These are phyloP conservation scores for Alternaria atra DNA, from an alignment of 2,329 filamentous ascomycete genomes.

Conservation along the genomic window DNA sequence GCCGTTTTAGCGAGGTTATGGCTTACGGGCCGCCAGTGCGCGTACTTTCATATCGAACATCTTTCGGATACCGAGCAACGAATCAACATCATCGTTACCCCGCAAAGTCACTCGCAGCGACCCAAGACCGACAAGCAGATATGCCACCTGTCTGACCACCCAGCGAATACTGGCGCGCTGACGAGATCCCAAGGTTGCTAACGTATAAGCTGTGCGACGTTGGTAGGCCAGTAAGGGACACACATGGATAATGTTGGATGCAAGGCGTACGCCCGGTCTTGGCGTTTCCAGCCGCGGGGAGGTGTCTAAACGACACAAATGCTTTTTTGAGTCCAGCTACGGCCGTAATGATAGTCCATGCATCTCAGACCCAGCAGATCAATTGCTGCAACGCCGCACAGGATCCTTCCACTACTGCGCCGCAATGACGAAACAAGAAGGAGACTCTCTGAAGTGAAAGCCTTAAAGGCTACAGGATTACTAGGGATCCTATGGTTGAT, in stretches of 20 bases:
- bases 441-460: neutral
- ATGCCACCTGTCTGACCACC: slow-evolving; percentile 1
- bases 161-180: neutral
- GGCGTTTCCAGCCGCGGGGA: neutral
- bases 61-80: neutral
- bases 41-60: slow-evolving; percentile 10
- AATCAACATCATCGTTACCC: slow-evolving; percentile 1
- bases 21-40: neutral
- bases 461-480: neutral
- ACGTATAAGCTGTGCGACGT: neutral
- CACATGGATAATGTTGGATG: neutral
- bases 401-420: neutral
- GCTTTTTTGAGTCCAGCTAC: neutral
- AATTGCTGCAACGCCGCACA: neutral
- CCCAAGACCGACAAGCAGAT: neutral
- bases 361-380: neutral
- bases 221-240: neutral
- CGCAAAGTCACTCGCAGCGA: neutral
- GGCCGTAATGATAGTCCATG: neutral
- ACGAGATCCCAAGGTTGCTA: neutral
- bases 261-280: neutral
- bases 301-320: neutral
- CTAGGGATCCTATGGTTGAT: neutral
- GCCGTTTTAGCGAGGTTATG: neutral
- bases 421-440: neutral